phyloP scores from a whole-genome alignment of 2,329 filamentous ascomycete genomes.

The Drechmeria coniospora region DNA sequence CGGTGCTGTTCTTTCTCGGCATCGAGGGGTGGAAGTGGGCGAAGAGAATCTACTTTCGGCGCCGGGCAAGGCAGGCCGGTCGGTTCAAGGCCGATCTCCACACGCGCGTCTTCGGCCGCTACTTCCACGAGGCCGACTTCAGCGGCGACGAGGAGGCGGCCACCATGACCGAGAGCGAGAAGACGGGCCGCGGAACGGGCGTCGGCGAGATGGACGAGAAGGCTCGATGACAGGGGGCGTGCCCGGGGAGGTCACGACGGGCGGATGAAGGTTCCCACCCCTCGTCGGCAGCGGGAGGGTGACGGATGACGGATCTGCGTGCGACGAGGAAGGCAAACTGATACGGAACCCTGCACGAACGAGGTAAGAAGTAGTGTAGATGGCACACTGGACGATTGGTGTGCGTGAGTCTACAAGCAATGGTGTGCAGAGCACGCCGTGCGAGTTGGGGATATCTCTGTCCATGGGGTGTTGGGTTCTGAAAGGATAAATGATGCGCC shows the following conservation, averaged over 20 bases:
- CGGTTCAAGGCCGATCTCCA: conserved; percentile 13
- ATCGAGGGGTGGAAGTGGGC: conserved; percentile 43
- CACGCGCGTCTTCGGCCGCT: conserved; percentile 17
- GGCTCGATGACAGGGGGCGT: conserved; percentile 8
- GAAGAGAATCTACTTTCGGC: conserved; percentile 28
- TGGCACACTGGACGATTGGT: too few relatives aligned
- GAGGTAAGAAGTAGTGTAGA: too few relatives aligned
- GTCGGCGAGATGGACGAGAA: conserved; percentile 1
- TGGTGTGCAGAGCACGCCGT: too few relatives aligned
- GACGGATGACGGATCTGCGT: too few relatives aligned
- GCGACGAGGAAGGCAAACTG: not conserved
- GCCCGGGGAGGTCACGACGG: not conserved
- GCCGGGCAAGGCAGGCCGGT: conserved; percentile 6
- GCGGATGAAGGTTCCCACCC: too few relatives aligned
- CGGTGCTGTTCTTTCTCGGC: conserved; percentile 40
- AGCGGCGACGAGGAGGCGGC: conserved; percentile 7
- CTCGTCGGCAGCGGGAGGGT: too few relatives aligned
- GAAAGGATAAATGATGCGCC: too few relatives aligned
- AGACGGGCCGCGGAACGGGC: conserved; percentile 2
- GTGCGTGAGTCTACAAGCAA: too few relatives aligned
- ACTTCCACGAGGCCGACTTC: conserved; percentile 10
- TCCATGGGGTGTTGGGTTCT: too few relatives aligned
- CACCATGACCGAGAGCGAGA: conserved; percentile 3
- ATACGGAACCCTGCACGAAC: too few relatives aligned
- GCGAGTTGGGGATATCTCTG: too few relatives aligned